These are phyloP conservation scores for Boletus subparvulus DNA, from an alignment of 768 basidiomycete species.

Conservation along the genomic window DNA sequence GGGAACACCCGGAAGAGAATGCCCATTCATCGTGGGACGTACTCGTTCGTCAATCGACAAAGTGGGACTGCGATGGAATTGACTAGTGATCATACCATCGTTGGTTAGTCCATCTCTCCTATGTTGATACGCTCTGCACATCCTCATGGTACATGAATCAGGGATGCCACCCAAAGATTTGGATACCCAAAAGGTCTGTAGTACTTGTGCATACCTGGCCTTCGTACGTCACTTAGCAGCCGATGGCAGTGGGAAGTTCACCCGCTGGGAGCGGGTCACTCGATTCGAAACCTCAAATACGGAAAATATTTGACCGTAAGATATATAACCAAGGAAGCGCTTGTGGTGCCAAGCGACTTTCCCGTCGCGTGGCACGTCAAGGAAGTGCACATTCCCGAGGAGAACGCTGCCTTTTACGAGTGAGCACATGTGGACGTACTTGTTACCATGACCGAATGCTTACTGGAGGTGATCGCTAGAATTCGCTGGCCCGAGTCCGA, in stretches of 20 bases:
- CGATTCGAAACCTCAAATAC: slow-evolving; percentile 32
- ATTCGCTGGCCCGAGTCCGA: slow-evolving; percentile 32
- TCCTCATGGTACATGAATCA: slow-evolving; percentile 7
- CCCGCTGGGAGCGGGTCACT: slow-evolving; percentile 30
- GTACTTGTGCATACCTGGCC: background rate
- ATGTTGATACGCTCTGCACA: background rate
- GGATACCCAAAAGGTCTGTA: slow-evolving; percentile 28
- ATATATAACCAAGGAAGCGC: slow-evolving; percentile 25
- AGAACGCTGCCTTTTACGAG: slow-evolving; percentile 31
- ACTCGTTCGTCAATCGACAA: slow-evolving; percentile 32
- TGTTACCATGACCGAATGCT: background rate
- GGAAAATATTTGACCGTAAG: slow-evolving; percentile 31
- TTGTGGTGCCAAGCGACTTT: slow-evolving; percentile 27
- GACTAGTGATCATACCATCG: slow-evolving; percentile 21
- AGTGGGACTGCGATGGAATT: slow-evolving; percentile 34
- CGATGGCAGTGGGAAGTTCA: slow-evolving; percentile 29
- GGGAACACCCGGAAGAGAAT: slow-evolving; percentile 19
- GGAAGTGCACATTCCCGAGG: slow-evolving; percentile 26
- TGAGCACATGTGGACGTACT: slow-evolving; percentile 1
- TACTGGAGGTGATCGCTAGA: slow-evolving; percentile 9
- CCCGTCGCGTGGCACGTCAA: slow-evolving; percentile 29
- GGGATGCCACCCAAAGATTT: slow-evolving; percentile 32
- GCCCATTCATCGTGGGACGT: slow-evolving; percentile 31
- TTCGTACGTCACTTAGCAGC: background rate
- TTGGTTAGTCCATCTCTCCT: slow-evolving; percentile 18